Conservation (phyloP, 2,329 filamentous ascomycete genomes). For the Sclerotinia subarctica region DNA sequence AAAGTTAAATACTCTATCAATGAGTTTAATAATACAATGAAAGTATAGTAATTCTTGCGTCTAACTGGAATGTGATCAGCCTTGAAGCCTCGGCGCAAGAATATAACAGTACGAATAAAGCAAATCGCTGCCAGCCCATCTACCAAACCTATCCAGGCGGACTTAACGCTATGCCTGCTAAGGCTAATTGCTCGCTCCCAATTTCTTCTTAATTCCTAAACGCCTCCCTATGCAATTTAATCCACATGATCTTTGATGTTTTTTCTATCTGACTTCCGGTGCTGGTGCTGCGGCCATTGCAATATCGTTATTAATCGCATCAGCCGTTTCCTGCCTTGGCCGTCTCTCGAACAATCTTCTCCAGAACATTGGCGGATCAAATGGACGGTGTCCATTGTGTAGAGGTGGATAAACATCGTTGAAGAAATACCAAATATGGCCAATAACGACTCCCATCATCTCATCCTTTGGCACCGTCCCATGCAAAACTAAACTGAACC, state of each 20-base stretch:
- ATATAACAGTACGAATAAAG: neutral
- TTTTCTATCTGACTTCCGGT: conserved; percentile 40
- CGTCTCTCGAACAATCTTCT: conserved; percentile 73
- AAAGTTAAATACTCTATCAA: neutral
- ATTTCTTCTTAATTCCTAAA: conserved; percentile 8
- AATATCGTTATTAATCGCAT: conserved; percentile 60
- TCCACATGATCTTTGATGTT: conserved; percentile 8
- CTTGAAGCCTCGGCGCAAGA: neutral
- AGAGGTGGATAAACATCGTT: conserved; percentile 92
- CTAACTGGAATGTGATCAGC: neutral
- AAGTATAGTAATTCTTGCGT: neutral
- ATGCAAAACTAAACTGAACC: conserved; percentile 87
- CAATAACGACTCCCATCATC: conserved; percentile 90
- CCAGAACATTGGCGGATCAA: conserved; percentile 92
- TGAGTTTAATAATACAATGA: neutral
- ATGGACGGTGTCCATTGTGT: conserved; percentile 76
- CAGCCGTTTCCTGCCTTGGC: conserved; percentile 49
- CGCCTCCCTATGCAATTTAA: conserved; percentile 21
- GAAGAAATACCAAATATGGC: conserved; percentile 98
- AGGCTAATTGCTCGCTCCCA: neutral
- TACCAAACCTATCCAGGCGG: conserved; percentile 4
- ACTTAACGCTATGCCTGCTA: neutral
- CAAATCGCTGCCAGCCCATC: neutral
- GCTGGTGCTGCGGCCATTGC: conserved; percentile 50
- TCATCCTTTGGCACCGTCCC: conserved; percentile 90